phyloP scores from a whole-genome alignment of 2,329 filamentous ascomycete species.

The Raffaelea deltoideospora region DNA sequence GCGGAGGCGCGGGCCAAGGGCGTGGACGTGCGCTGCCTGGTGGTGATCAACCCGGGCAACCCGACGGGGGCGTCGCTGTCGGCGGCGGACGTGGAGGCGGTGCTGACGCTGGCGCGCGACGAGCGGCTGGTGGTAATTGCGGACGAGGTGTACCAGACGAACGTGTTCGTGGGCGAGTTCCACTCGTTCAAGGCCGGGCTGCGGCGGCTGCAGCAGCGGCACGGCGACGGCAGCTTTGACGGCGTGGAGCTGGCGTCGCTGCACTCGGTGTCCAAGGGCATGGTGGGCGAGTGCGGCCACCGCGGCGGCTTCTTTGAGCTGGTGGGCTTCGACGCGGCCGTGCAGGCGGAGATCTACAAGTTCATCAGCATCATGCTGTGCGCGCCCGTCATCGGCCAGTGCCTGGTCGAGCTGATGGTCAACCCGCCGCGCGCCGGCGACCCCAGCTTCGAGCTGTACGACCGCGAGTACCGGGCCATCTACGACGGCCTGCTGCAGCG shows the following conservation, averaged over 20 bases:
- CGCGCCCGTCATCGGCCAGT: conserved; percentile 89
- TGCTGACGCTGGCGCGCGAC: conserved; percentile 76
- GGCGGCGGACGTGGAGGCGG: conserved; percentile 61
- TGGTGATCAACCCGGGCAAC: conserved; percentile 97
- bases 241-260: conserved; percentile 77
- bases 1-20: conserved; percentile 61
- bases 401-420: conserved; percentile 93
- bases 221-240: conserved; percentile 64
- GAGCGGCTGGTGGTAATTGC: conserved; percentile 82
- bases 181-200: conserved; percentile 88
- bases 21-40: conserved; percentile 79
- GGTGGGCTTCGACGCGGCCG: conserved; percentile 69
- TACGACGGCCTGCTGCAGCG: conserved; percentile 63
- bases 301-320: conserved; percentile 97
- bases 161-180: conserved; percentile 90
- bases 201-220: conserved; percentile 61
- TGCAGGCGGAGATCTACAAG: conserved; percentile 94
- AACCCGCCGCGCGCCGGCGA: conserved; percentile 80
- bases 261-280: conserved; percentile 92
- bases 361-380: conserved; percentile 96
- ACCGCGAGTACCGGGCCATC: conserved; percentile 72
- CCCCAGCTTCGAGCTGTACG: conserved; percentile 70
- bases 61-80: conserved; percentile 81
- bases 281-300: conserved; percentile 97
- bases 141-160: conserved; percentile 98